Conservation (phyloP, 2,329 filamentous ascomycete genomes). For the Botrytis elliptica region DNA sequence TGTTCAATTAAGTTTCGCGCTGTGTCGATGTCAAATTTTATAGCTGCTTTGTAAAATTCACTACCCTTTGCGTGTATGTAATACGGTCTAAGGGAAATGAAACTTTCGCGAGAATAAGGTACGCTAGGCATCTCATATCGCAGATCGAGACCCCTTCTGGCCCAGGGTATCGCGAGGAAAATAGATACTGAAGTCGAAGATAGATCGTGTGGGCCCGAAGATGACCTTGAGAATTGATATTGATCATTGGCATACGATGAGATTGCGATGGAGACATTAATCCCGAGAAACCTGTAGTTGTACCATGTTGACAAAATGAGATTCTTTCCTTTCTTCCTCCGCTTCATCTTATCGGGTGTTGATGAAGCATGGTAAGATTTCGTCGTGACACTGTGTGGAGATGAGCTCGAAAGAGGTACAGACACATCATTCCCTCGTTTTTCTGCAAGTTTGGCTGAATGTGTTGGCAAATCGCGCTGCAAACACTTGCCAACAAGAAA, state of each 20-base stretch:
- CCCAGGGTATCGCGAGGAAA: not conserved
- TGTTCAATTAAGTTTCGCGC: not conserved
- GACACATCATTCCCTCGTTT: not conserved
- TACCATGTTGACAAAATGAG: not conserved
- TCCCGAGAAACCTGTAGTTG: not conserved
- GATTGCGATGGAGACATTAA: not conserved
- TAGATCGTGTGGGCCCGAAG: not conserved
- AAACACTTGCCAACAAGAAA: not conserved
- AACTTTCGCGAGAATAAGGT: not conserved
- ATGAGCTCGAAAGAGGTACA: not conserved
- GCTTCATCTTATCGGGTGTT: not conserved
- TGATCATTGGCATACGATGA: not conserved
- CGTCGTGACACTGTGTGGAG: not conserved
- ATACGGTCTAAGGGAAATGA: not conserved
- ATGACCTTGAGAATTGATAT: not conserved
- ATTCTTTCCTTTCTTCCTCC: not conserved
- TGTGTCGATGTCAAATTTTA: not conserved
- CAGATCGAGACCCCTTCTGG: not conserved
- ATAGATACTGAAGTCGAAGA: not conserved
- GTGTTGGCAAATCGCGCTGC: not conserved
- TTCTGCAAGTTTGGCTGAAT: not conserved
- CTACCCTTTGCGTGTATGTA: not conserved
- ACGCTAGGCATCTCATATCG: not conserved
- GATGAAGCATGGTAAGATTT: not conserved
- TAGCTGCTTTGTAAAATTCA: not conserved